These are phyloP conservation scores for Talaromyces amestolkiae DNA, from an alignment of 2,329 filamentous ascomycete genomes.

Conservation along the genomic window DNA sequence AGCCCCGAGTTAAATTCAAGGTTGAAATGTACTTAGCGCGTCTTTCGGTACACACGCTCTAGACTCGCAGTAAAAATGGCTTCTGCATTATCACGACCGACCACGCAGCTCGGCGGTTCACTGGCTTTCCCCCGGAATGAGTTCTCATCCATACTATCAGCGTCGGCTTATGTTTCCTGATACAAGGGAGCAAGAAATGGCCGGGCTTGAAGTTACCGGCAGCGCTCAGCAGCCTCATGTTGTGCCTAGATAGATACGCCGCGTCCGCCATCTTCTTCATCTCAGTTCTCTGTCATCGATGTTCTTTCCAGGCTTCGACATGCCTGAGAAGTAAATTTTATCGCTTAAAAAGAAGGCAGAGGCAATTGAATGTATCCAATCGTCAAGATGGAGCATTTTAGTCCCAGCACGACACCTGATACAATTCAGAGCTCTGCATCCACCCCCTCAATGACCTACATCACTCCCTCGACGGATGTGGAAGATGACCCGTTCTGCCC, in stretches of 20 bases:
- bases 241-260: not conserved
- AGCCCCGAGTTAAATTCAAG: not conserved
- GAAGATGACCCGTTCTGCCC: not conserved
- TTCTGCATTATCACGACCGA: not conserved
- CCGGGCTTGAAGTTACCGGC: not conserved
- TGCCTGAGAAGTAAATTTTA: not conserved
- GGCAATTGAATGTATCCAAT: not conserved
- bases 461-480: constrained; percentile 2
- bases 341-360: not conserved
- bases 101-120: not conserved
- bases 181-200: not conserved
- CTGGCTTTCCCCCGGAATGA: not conserved
- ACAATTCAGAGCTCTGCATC: not conserved
- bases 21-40: not conserved
- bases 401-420: not conserved
- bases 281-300: not conserved
- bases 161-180: not conserved
- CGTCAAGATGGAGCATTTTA: not conserved
- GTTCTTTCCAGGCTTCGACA: not conserved
- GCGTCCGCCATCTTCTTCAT: not conserved
- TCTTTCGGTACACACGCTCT: not conserved
- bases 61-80: not conserved
- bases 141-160: not conserved
- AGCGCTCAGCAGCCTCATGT: not conserved
- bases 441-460: constrained; percentile 3